These are phyloP conservation scores for Teratosphaeria destructans DNA, from an alignment of 2,329 filamentous ascomycete genomes.

Conservation along the genomic window DNA sequence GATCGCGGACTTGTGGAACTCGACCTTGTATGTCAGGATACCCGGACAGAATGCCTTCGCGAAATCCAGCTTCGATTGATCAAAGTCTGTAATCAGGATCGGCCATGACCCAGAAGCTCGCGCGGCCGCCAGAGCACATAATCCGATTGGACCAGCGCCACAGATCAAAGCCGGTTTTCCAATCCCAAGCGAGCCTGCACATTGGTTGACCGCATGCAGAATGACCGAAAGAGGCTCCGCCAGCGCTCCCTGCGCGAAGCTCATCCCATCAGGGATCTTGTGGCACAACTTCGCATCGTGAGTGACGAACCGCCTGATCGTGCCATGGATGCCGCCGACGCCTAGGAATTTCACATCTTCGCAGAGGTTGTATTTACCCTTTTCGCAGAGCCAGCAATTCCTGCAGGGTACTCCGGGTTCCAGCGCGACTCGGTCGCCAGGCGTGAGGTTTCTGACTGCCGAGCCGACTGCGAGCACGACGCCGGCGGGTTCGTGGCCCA, in stretches of 20 bases:
- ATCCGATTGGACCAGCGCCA: slow-evolving; percentile 54
- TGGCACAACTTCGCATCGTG: slow-evolving; percentile 83
- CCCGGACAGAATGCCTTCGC: slow-evolving; percentile 52
- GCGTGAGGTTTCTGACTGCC: slow-evolving; percentile 46
- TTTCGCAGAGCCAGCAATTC: slow-evolving; percentile 53
- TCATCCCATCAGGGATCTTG: slow-evolving; percentile 67
- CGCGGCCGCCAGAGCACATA: slow-evolving; percentile 48
- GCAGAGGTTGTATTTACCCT: slow-evolving; percentile 83
- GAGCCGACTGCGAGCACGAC: slow-evolving; percentile 49
- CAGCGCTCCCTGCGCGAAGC: slow-evolving; percentile 73
- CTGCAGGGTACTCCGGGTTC: slow-evolving; percentile 66
- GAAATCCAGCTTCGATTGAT: slow-evolving; percentile 66
- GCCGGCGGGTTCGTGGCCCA: slow-evolving; percentile 59
- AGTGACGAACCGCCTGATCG: slow-evolving; percentile 72
- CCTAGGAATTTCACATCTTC: slow-evolving; percentile 78
- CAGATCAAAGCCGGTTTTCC: slow-evolving; percentile 41
- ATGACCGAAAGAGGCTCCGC: slow-evolving; percentile 54
- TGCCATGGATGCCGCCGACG: slow-evolving; percentile 80
- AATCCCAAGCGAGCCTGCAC: slow-evolving; percentile 8
- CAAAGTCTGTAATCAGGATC: slow-evolving; percentile 77
- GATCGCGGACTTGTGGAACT: slow-evolving; percentile 11
- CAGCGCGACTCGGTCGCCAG: slow-evolving; percentile 66
- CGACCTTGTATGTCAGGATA: slow-evolving; percentile 17
- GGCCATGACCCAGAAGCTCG: slow-evolving; percentile 59
- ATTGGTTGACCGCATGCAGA: slow-evolving; percentile 31